Evolutionary conservation across 169 alveolate species (phyloP).

Genomic region (Eimeria necatrix): DNA sequence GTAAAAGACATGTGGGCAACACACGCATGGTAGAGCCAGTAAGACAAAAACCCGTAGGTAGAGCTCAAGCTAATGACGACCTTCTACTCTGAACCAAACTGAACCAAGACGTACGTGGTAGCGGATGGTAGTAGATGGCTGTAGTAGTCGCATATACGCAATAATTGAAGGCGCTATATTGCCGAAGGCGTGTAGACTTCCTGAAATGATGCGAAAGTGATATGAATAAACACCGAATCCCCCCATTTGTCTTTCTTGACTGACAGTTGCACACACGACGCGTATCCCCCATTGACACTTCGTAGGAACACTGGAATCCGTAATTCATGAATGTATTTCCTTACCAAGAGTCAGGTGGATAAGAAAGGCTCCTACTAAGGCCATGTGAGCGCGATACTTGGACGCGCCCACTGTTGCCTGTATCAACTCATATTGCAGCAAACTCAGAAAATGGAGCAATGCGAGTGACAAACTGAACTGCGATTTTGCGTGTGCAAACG

Average conservation of each 20-base stretch:
- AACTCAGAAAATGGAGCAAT: neutral
- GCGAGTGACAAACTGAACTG: neutral
- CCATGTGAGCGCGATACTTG: slow-evolving; percentile 67
- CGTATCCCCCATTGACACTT: neutral
- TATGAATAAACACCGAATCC: neutral
- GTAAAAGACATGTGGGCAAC: neutral
- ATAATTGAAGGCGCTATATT: slow-evolving; percentile 65
- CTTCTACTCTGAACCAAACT: neutral
- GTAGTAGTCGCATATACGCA: slow-evolving; percentile 69
- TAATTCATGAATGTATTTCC: neutral
- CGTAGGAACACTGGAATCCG: neutral
- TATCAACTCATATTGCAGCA: neutral
- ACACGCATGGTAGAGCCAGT: neutral
- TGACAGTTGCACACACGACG: neutral
- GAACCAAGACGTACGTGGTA: slow-evolving; percentile 6
- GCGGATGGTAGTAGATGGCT: slow-evolving; percentile 54
- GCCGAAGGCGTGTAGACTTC: slow-evolving; percentile 69
- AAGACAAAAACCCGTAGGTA: neutral
- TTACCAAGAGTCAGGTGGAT: slow-evolving; percentile 69
- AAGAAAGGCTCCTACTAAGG: slow-evolving; percentile 71
- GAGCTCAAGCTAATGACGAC: neutral
- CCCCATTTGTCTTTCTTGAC: neutral
- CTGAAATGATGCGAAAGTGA: neutral
- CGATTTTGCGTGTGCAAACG: neutral
- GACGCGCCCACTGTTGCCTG: slow-evolving; percentile 60